Evolutionary conservation across 2,329 filamentous ascomycete genomes (phyloP).

Genomic region (Emydomyces testavorans): DNA sequence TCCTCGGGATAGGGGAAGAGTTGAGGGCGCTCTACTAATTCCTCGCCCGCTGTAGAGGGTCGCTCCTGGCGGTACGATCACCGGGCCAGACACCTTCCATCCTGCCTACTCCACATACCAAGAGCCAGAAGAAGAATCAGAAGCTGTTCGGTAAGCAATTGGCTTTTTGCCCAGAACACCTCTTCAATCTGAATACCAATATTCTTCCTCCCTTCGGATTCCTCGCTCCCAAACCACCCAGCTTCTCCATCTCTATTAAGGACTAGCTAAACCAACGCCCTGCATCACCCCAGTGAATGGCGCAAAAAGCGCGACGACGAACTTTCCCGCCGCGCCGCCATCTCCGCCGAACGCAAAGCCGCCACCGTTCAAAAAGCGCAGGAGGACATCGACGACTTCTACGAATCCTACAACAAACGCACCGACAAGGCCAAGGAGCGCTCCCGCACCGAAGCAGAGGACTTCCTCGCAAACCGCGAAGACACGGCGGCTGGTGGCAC

Average conservation of each 20-base stretch:
- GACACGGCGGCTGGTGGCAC: constrained; percentile 91
- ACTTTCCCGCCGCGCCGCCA: constrained; percentile 71
- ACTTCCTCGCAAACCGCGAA: constrained; percentile 78
- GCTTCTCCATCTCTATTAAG: not conserved
- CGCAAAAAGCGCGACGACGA: constrained; percentile 75
- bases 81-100: constrained; percentile 52
- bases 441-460: constrained; percentile 81
- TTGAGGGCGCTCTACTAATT: constrained; percentile 2
- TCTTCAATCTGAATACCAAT: not conserved
- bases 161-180: not conserved
- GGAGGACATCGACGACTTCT: constrained; percentile 95
- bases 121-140: constrained; percentile 65
- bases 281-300: constrained; percentile 52
- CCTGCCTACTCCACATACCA: constrained; percentile 43
- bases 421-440: constrained; percentile 87
- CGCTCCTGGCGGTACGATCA: constrained; percentile 68
- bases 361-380: constrained; percentile 82
- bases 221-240: not conserved
- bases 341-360: constrained; percentile 68
- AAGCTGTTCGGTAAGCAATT: constrained; percentile 55
- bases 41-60: constrained; percentile 44
- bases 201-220: not conserved
- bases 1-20: not conserved
- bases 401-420: constrained; percentile 98
- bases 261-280: not conserved